These are phyloP conservation scores for Populus deltoides DNA, from an alignment of 345 rosid genomes.

Conservation along the genomic window DNA sequence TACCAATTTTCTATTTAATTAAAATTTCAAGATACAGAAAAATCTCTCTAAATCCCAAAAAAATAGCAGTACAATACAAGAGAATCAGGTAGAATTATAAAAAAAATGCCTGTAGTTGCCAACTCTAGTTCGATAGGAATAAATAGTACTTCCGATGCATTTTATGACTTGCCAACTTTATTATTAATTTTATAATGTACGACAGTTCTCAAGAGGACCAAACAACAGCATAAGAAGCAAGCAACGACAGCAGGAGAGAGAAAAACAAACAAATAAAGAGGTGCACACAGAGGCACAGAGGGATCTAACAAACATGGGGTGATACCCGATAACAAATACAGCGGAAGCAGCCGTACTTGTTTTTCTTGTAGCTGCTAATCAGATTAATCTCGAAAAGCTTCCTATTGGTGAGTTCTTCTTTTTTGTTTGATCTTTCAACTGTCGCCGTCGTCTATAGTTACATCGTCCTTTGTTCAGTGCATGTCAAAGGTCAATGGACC, in stretches of 20 bases:
- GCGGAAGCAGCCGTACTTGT: slow-evolving; percentile 12
- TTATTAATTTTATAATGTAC: background rate
- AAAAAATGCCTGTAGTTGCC: too few relatives aligned
- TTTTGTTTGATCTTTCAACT: background rate
- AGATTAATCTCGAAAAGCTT: background rate
- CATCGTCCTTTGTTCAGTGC: background rate
- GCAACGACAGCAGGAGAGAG: slow-evolving; percentile 20
- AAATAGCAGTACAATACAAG: too few relatives aligned
- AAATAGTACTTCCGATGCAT: background rate
- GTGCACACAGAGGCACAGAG: background rate
- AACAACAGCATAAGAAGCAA: slow-evolving; percentile 24
- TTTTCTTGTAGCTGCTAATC: background rate
- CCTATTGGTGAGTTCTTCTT: slow-evolving; percentile 19
- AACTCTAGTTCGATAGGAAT: too few relatives aligned
- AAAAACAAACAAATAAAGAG: slow-evolving; percentile 4
- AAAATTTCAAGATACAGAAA: too few relatives aligned
- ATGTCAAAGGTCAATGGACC: background rate
- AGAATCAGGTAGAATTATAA: too few relatives aligned
- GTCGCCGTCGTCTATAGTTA: background rate
- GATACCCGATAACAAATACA: slow-evolving; percentile 11
- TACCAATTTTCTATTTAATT: too few relatives aligned
- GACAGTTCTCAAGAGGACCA: slow-evolving; percentile 16
- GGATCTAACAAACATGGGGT: slow-evolving; percentile 43
- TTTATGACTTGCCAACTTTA: slow-evolving; percentile 1
- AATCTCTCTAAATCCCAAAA: too few relatives aligned